Base-by-base conservation (phyloP, 2,329 filamentous ascomycete genomes). In the Curvularia verruculosa region DNA sequence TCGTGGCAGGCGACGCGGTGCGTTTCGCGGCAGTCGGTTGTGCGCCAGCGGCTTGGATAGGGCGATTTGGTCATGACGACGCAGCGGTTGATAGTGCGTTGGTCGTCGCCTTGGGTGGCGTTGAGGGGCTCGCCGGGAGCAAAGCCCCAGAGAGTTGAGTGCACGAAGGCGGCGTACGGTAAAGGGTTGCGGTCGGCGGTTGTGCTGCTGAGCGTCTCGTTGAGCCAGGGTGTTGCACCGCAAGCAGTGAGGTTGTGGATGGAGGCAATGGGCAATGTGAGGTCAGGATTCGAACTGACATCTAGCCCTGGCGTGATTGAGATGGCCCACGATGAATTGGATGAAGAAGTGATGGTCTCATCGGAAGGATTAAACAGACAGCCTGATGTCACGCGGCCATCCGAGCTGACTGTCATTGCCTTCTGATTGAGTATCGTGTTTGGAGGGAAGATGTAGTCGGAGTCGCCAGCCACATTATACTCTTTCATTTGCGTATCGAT, bases 141-240 rank as follows among this genome's bases (percentile, higher is more conserved):
- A 85, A 86, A 89, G 19, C 84, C 82, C 85, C 87, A 89, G 9
- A 85, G 77, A 0, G 82, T 77, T 12, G 79, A 79, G 43, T 81
- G 74, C 1, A 81, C 80, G 57, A 83, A 81, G 47, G 79, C 78
- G 56, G 79, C 77, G 67, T 88, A 87, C 4, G 79, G 78, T 9
- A 67, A 59, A 28, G 78, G 69, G 55, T 83, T 75, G 43, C 72
- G 64, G 56, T 82, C 78, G 8, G 85, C 85, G 9, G 84, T 85
- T 19, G 69, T 61, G 54, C 80, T 79, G 41, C 80, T 77, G 2
- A 88, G 75, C 1, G 85, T 85, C 21, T 70, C 67, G 66, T 89
- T 88, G 8, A 89, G 77, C 2, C 84, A 72, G 0, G 86, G 81
- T 1, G 85, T 85, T 39, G 89, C 81, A 15, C 87, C 87, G 66